Evolutionary conservation across 228 moss, liverwort and hornwort genomes (phyloP).

Genomic region (Sphagnum fallax): DNA sequence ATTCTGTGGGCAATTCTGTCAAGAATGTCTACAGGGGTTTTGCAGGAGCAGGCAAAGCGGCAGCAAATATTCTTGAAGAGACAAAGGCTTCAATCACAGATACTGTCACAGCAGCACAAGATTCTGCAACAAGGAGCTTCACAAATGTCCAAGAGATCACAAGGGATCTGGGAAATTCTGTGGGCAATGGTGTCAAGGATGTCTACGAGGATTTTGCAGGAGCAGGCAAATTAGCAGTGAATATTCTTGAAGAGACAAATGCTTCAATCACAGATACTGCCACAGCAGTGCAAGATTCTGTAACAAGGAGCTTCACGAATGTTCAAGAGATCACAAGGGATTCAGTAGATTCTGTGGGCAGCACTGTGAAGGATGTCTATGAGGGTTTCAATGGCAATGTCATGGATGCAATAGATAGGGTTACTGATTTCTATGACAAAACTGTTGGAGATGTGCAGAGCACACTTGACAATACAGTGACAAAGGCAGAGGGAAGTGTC

Average conservation of each 20-base stretch:
- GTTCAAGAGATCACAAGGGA: slow-evolving; percentile 25
- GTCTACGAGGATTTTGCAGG: slow-evolving; percentile 29
- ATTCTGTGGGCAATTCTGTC: slow-evolving; percentile 33
- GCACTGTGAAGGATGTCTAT: slow-evolving; percentile 29
- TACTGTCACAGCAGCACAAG: slow-evolving; percentile 34
- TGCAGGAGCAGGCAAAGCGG: background rate
- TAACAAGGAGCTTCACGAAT: slow-evolving; percentile 17
- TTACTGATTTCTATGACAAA: slow-evolving; percentile 49
- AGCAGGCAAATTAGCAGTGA: slow-evolving; percentile 15
- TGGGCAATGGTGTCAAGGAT: slow-evolving; percentile 17
- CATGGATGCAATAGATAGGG: slow-evolving; percentile 30
- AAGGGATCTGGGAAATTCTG: slow-evolving; percentile 18
- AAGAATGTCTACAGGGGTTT: slow-evolving; percentile 16
- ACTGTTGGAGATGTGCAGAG: slow-evolving; percentile 38
- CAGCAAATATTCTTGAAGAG: slow-evolving; percentile 23
- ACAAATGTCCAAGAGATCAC: slow-evolving; percentile 25
- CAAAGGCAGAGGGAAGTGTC: slow-evolving; percentile 31
- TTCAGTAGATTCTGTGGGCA: slow-evolving; percentile 37
- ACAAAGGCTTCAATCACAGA: slow-evolving; percentile 23
- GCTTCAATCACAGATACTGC: slow-evolving; percentile 29
- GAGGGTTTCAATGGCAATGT: slow-evolving; percentile 54
- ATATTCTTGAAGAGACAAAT: slow-evolving; percentile 18
- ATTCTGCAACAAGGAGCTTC: slow-evolving; percentile 18
- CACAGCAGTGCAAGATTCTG: slow-evolving; percentile 29
- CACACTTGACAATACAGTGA: slow-evolving; percentile 30